These are phyloP conservation scores for Carpinus fangiana DNA, from an alignment of 306 rosid species.

Conservation along the genomic window DNA sequence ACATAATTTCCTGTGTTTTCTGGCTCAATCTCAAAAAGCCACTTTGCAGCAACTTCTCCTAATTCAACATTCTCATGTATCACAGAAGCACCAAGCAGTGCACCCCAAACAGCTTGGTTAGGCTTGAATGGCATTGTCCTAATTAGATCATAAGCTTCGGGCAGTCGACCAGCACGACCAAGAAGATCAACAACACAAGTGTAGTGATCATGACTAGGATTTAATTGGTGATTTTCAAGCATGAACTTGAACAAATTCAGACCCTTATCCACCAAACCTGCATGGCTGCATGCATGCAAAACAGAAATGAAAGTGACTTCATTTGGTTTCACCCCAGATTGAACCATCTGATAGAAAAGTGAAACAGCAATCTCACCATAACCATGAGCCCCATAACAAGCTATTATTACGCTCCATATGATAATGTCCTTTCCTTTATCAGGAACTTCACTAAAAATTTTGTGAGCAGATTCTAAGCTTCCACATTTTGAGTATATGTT, in stretches of 20 bases:
- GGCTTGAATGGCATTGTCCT: slow-evolving; percentile 57
- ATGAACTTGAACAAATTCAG: slow-evolving; percentile 60
- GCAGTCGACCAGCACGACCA: slow-evolving; percentile 79
- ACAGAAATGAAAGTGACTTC: slow-evolving; percentile 77
- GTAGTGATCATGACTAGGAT: slow-evolving; percentile 65
- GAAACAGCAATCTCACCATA: slow-evolving; percentile 64
- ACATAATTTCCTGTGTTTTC: slow-evolving; percentile 81
- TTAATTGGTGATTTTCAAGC: slow-evolving; percentile 44
- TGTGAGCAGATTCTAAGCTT: slow-evolving; percentile 59
- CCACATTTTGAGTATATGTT: slow-evolving; percentile 80
- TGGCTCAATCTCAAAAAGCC: slow-evolving; percentile 71
- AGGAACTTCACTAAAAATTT: slow-evolving; percentile 54
- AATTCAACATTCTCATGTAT: slow-evolving; percentile 79
- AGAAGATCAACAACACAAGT: slow-evolving; percentile 85
- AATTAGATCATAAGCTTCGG: slow-evolving; percentile 70
- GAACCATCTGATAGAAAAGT: slow-evolving; percentile 79
- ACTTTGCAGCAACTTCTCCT: slow-evolving; percentile 75
- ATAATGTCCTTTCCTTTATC: slow-evolving; percentile 56
- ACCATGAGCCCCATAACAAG: slow-evolving; percentile 81
- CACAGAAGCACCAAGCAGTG: slow-evolving; percentile 84
- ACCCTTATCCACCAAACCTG: slow-evolving; percentile 84
- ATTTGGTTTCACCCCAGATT: slow-evolving; percentile 68
- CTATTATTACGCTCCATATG: slow-evolving; percentile 70
- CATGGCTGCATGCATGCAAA: slow-evolving; percentile 89
- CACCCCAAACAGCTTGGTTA: slow-evolving; percentile 77